phyloP scores from a whole-genome alignment of 805 yeast genomes.

The Starmerella floricola region DNA sequence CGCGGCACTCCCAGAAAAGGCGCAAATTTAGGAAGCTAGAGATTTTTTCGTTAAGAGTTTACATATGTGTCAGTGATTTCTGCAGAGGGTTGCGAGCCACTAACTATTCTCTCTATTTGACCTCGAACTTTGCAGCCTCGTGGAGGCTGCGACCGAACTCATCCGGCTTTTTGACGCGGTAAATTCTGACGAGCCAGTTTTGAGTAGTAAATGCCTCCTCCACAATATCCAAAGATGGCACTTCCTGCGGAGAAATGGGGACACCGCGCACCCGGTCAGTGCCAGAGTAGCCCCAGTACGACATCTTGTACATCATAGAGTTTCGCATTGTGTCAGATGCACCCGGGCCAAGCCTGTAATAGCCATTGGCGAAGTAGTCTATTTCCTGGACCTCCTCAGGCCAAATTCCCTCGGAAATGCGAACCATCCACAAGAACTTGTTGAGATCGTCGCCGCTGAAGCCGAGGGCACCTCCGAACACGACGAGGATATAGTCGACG shows the following conservation, averaged over 20 bases:
- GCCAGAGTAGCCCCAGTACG: conserved; percentile 70
- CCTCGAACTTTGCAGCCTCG: conserved; percentile 11
- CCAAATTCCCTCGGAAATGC: conserved; percentile 99
- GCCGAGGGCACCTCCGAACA: conserved; percentile 89
- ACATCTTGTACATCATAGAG: conserved; percentile 88
- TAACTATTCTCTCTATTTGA: conserved; percentile 1
- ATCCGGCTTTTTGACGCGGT: conserved; percentile 81
- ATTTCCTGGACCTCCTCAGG: conserved; percentile 93
- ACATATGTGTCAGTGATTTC: background rate
- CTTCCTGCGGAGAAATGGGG: conserved; percentile 39
- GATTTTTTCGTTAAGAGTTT: too few species aligned
- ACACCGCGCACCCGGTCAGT: conserved; percentile 83
- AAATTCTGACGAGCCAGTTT: conserved; percentile 93
- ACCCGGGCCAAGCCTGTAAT: conserved; percentile 68
- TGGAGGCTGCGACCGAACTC: conserved; percentile 60
- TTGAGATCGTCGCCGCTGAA: conserved; percentile 93
- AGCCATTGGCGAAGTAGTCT: conserved; percentile 76
- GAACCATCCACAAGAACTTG: conserved; percentile 96
- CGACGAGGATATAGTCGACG: conserved; percentile 84
- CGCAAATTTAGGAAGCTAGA: too few species aligned
- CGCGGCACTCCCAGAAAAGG: too few species aligned
- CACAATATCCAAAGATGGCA: conserved; percentile 53
- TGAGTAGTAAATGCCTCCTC: conserved; percentile 94
- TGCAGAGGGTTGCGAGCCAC: background rate
- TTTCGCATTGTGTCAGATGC: conserved; percentile 81